Base-by-base conservation (phyloP, 2,329 filamentous ascomycete genomes). In the Pseudogymnoascus sp. region DNA sequence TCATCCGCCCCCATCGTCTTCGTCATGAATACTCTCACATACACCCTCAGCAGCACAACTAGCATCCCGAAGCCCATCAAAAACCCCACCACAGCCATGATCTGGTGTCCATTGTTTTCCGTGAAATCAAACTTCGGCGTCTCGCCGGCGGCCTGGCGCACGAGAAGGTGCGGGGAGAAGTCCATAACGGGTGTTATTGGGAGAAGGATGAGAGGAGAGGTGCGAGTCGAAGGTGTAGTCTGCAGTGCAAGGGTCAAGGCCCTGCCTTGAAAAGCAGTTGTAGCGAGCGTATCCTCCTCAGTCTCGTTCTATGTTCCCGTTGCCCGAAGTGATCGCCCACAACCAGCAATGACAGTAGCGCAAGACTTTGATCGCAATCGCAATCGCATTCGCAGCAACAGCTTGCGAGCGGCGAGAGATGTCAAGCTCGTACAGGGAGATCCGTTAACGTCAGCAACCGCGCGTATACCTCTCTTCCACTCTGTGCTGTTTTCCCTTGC, bases 1-100 rank as follows among this genome's bases (percentile, higher is more conserved):
- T 83, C 80, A 70, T 83, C 80, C 2, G 69, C 45, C 1, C 79
- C 79, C 60, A 80, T 72, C 14, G 75, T 76, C 42, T 77, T 78
- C 37, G 82, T 69, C 71, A 82, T 77, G 6, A 70, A 65, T 6
- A 73, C 62, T 26, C 80, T 74, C 16, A 81, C 79, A 67, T 78
- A 80, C 31, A 75, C 70, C 45, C 78, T 73, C 10, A 76, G 67
- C 4, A 75, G 4, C 4, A 79, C 75, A 1, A 75, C 67, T 2
- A 77, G 5, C 2, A 73, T 65, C 4, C 77, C 72, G 8, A 74
- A 40, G 2, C 70, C 73, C 37, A 73, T 75, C 47, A 78, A 73
- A 1, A 73, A 67, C 21, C 73, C 75, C 31, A 75, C 74, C 39
- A 78, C 75, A 6, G 74, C 71, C 4, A 79, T 69, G 21, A 79